Percentiles rank a stretch among this genome's conserved stretches.
phyloP scores from a whole-genome alignment of 2,329 filamentous ascomycete species.

The Diplocarpon mali region DNA sequence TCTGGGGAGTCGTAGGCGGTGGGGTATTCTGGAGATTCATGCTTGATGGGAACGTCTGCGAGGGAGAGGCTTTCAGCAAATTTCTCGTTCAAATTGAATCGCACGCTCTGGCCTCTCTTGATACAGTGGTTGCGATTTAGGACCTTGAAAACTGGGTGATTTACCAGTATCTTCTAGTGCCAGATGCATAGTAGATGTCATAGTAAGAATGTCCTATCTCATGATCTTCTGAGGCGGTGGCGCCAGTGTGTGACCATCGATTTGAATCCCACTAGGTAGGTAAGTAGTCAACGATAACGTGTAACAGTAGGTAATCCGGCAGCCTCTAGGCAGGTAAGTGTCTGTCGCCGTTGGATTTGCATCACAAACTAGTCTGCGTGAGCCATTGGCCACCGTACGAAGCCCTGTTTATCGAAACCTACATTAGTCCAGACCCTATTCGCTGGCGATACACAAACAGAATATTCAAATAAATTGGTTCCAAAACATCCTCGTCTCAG shows the following conservation, averaged over 20 bases:
- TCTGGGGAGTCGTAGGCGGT: conserved; percentile 1
- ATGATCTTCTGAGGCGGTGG: background rate
- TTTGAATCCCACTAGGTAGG: background rate
- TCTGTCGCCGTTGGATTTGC: background rate
- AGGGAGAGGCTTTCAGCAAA: background rate
- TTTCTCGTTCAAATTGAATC: background rate
- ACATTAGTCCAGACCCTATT: background rate
- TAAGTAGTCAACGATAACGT: background rate
- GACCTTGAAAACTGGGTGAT: background rate
- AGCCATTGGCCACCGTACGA: background rate
- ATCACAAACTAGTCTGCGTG: background rate
- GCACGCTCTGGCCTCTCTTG: background rate
- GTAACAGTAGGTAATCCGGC: background rate
- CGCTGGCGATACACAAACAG: background rate
- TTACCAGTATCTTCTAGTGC: background rate
- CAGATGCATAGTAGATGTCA: background rate
- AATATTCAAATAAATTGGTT: background rate
- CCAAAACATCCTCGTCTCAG: too few species aligned
- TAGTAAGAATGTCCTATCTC: background rate
- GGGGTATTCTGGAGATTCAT: conserved; percentile 4
- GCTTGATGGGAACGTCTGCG: conserved; percentile 6
- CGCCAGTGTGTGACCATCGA: background rate
- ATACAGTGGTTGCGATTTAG: background rate
- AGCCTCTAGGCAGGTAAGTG: background rate
- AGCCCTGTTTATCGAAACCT: background rate